These are phyloP conservation scores for Aspergillus carlsbadensis DNA, from an alignment of 495 filamentous ascomycete species.

Conservation along the genomic window DNA sequence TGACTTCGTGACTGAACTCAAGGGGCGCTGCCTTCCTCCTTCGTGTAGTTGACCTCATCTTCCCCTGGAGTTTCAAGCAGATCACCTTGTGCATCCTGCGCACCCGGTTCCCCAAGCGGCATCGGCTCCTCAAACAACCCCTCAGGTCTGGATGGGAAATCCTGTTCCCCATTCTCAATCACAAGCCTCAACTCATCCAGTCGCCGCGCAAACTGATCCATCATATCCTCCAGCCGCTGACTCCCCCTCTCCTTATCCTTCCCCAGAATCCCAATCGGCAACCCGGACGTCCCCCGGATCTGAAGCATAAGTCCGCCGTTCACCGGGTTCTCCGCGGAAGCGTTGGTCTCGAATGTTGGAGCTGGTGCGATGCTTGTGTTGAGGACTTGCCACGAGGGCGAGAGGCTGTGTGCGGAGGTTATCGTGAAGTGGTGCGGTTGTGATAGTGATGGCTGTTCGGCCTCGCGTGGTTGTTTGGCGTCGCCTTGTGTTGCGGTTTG, in stretches of 20 bases:
- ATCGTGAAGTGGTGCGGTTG: slow-evolving; percentile 36
- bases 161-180: slow-evolving; percentile 37
- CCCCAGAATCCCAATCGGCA: slow-evolving; percentile 27
- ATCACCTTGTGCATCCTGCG: not conserved
- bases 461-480: slow-evolving; percentile 9
- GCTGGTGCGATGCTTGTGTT: slow-evolving; percentile 49
- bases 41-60: too few species aligned
- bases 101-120: not conserved
- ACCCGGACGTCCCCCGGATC: slow-evolving; percentile 56
- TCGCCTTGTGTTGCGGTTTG: slow-evolving; percentile 19
- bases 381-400: slow-evolving; percentile 53
- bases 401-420: slow-evolving; percentile 48
- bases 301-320: slow-evolving; percentile 61
- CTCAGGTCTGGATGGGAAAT: not conserved
- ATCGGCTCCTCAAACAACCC: not conserved
- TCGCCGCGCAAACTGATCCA: slow-evolving; percentile 67
- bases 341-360: slow-evolving; percentile 58
- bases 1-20: not conserved
- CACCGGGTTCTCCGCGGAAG: slow-evolving; percentile 24
- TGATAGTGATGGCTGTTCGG: slow-evolving; percentile 21
- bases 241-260: slow-evolving; percentile 33
- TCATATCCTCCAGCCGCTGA: slow-evolving; percentile 50
- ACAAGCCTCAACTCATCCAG: slow-evolving; percentile 52
- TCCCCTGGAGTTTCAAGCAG: not conserved
- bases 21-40: not conserved